A percentile compares a stretch with the other conserved stretches of the same genome.
Evolutionary conservation across 2,329 filamentous ascomycete genomes (phyloP).

Genomic region (Alternaria viburni): DNA sequence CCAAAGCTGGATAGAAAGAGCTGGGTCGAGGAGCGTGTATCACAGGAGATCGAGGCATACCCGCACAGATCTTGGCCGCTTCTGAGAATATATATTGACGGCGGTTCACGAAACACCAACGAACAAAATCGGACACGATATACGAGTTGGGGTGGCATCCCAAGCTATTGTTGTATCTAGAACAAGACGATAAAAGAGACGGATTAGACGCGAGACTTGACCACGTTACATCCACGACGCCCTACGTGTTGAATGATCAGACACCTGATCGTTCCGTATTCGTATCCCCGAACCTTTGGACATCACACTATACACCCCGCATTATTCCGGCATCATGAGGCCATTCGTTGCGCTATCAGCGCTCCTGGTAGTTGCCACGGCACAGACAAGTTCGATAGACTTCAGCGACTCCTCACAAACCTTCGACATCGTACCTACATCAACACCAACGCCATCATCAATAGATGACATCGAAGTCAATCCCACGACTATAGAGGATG

Average conservation of each 20-base stretch:
- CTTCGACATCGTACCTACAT: slow-evolving; percentile 5
- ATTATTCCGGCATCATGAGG: slow-evolving; percentile 2
- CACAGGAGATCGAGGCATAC: background rate
- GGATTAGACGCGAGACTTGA: background rate
- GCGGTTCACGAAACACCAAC: background rate
- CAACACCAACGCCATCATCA: slow-evolving; percentile 17
- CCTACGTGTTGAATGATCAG: background rate
- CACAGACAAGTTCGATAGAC: slow-evolving; percentile 6
- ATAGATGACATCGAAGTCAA: slow-evolving; percentile 26
- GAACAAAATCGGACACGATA: background rate
- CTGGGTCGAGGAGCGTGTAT: background rate
- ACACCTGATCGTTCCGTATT: background rate
- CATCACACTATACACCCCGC: background rate
- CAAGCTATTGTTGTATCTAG: background rate
- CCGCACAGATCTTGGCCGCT: background rate
- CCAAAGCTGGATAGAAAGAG: background rate
- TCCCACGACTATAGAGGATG: slow-evolving; percentile 34
- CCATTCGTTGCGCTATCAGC: background rate
- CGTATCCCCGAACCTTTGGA: background rate
- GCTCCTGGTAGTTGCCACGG: slow-evolving; percentile 5
- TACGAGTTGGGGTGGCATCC: background rate
- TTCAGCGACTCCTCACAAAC: slow-evolving; percentile 14
- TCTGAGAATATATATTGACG: background rate
- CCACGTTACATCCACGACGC: background rate
- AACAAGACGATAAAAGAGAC: background rate